These are phyloP conservation scores for Backusella luteola DNA, from an alignment of 192 early-diverging fungal genomes.

Conservation along the genomic window DNA sequence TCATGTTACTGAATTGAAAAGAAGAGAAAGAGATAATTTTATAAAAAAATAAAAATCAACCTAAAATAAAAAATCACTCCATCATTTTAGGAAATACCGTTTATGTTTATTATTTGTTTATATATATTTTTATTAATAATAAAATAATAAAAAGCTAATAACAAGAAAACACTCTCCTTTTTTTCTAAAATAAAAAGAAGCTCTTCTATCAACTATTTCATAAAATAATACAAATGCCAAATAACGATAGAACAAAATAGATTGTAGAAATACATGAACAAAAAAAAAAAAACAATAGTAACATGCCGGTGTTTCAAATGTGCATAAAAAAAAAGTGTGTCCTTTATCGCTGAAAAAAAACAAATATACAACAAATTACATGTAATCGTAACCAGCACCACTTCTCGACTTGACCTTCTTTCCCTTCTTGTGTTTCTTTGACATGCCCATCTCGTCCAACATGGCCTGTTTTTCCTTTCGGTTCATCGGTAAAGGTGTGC, in stretches of 20 bases:
- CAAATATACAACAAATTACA: slow-evolving; percentile 18
- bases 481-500: slow-evolving; percentile 33
- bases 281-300: neutral
- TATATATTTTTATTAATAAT: neutral
- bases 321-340: neutral
- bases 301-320: neutral
- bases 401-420: slow-evolving; percentile 77
- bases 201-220: neutral
- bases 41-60: neutral
- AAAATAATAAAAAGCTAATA: neutral
- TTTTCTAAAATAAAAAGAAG: neutral
- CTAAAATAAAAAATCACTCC: neutral
- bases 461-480: slow-evolving; percentile 27
- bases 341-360: neutral
- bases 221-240: no score
- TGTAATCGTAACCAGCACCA: slow-evolving; percentile 53
- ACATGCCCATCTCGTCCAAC: slow-evolving; percentile 32
- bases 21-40: neutral
- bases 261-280: neutral
- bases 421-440: slow-evolving; percentile 74
- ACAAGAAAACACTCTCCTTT: neutral
- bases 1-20: neutral
- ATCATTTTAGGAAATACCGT: neutral
- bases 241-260: neutral
- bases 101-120: slow-evolving; percentile 10